A percentile compares a stretch with the other conserved stretches of the same genome.
These are phyloP conservation scores for Inga leiocalycina DNA, from an alignment of 306 rosid genomes.

Conservation along the genomic window DNA sequence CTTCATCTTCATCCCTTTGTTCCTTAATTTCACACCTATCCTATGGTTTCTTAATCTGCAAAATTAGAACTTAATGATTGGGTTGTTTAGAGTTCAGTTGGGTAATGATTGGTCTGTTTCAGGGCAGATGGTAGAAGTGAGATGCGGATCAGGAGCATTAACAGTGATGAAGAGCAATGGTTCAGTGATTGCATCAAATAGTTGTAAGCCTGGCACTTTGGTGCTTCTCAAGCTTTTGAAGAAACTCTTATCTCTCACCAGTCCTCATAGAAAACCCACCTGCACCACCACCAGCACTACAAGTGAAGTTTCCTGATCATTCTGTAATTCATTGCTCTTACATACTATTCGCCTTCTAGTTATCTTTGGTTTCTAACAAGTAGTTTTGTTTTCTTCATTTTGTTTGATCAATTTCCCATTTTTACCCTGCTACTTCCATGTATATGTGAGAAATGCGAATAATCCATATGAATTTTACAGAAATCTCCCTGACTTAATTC, in stretches of 20 bases:
- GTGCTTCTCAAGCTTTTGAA: slow-evolving; percentile 47
- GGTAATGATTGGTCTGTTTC: neutral
- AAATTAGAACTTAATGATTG: neutral
- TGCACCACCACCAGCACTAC: neutral
- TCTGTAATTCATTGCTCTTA: slow-evolving; percentile 11
- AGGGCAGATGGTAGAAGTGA: neutral
- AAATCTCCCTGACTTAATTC: neutral
- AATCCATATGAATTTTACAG: neutral
- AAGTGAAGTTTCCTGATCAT: slow-evolving; percentile 6
- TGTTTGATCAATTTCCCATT: neutral
- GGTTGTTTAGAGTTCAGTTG: neutral
- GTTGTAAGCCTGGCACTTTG: slow-evolving; percentile 40
- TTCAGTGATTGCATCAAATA: slow-evolving; percentile 17
- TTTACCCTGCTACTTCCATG: neutral
- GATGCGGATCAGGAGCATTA: slow-evolving; percentile 23
- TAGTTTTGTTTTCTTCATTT: neutral
- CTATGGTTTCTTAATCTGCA: neutral
- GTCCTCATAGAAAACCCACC: slow-evolving; percentile 32
- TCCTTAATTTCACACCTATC: neutral
- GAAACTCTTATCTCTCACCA: slow-evolving; percentile 48
- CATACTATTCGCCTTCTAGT: neutral
- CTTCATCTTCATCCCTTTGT: neutral
- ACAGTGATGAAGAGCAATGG: slow-evolving; percentile 24
- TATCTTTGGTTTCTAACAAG: neutral
- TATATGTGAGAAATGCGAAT: neutral